These are phyloP conservation scores for Rhododendron williamsianum DNA, from an alignment of 148 eudicot genomes.

Conservation along the genomic window DNA sequence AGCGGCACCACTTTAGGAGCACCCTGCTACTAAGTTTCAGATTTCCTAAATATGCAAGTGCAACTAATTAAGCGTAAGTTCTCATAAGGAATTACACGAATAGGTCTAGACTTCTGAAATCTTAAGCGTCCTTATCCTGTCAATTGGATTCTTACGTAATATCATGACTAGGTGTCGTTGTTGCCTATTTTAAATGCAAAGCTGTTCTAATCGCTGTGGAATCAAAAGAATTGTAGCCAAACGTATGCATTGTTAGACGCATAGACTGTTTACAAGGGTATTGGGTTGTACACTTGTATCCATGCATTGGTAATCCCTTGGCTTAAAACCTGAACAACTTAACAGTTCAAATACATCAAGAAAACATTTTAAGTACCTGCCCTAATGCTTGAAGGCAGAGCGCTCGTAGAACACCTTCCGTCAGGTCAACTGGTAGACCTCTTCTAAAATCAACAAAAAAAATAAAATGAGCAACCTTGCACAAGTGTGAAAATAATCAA, in stretches of 20 bases:
- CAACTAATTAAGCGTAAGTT: background rate
- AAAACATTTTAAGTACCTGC: slow-evolving; percentile 48
- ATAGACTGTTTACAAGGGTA: background rate
- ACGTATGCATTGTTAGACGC: background rate
- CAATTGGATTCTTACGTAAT: background rate
- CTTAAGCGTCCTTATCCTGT: background rate
- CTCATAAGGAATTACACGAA: background rate
- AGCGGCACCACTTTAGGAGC: background rate
- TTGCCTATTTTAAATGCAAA: background rate
- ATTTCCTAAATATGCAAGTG: background rate
- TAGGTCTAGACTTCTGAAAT: background rate
- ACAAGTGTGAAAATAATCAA: background rate
- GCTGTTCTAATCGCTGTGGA: background rate
- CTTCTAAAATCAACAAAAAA: slow-evolving; percentile 49
- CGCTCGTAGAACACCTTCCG: slow-evolving; percentile 93
- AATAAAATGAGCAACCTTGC: slow-evolving; percentile 10
- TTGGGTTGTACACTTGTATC: background rate
- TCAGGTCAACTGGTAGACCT: slow-evolving; percentile 87
- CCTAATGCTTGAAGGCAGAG: slow-evolving; percentile 91
- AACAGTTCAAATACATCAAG: slow-evolving; percentile 7
- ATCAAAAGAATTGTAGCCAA: background rate
- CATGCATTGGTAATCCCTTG: background rate
- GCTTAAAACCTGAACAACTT: slow-evolving; percentile 5
- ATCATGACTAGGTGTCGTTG: background rate
- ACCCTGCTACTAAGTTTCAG: background rate